Evolutionary conservation across 495 filamentous ascomycete genomes (phyloP).

Genomic region (Penicillium waksmanii): DNA sequence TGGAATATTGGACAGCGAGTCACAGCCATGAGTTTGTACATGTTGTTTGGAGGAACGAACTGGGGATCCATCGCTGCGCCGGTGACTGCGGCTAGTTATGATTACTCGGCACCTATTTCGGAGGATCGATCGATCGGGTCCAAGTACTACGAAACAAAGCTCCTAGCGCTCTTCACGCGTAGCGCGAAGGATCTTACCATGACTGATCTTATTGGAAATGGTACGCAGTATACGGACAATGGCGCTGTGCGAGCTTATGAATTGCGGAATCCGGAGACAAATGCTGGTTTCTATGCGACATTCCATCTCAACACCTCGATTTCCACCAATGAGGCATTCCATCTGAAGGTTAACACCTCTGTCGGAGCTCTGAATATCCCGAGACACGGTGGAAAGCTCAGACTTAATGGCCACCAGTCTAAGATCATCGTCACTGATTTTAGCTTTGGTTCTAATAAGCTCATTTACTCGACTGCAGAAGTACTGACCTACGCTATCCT

Average conservation of each 20-base stretch:
- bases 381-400: slow-evolving; percentile 39
- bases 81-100: slow-evolving; percentile 56
- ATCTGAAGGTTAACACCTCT: slow-evolving; percentile 57
- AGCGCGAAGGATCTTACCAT: slow-evolving; percentile 55
- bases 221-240: slow-evolving; percentile 59
- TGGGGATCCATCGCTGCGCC: slow-evolving; percentile 56
- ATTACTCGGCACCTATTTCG: slow-evolving; percentile 63
- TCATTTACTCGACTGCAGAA: slow-evolving; percentile 65
- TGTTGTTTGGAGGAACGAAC: slow-evolving; percentile 65
- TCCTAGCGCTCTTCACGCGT: slow-evolving; percentile 58
- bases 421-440: slow-evolving; percentile 67
- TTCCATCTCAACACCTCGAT: slow-evolving; percentile 54
- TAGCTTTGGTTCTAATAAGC: slow-evolving; percentile 47
- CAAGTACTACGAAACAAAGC: slow-evolving; percentile 66
- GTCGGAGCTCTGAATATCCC: slow-evolving; percentile 53
- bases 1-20: slow-evolving; percentile 59
- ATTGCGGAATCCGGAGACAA: slow-evolving; percentile 58
- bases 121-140: slow-evolving; percentile 59
- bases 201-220: slow-evolving; percentile 59
- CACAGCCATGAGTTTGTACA: slow-evolving; percentile 58
- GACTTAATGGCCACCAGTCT: slow-evolving; percentile 60
- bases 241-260: slow-evolving; percentile 49
- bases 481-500: slow-evolving; percentile 56
- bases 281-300: slow-evolving; percentile 60
- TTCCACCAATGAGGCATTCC: slow-evolving; percentile 51